Base-by-base conservation (phyloP, 1,284 basidiomycete species). In the Tilletia caries region DNA sequence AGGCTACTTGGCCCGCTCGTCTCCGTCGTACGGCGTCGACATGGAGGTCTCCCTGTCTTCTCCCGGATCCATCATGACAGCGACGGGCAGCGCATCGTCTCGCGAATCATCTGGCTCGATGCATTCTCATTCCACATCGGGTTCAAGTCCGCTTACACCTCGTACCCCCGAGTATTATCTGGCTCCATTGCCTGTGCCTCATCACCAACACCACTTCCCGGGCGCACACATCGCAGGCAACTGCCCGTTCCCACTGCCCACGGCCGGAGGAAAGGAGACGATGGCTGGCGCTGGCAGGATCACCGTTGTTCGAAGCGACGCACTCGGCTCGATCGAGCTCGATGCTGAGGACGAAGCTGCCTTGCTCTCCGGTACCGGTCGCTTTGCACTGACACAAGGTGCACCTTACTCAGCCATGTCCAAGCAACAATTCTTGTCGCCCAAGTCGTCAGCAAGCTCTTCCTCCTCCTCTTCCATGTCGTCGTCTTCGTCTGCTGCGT, bases 21-120 rank as follows among this genome's bases (percentile, higher is more conserved):
- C 37, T 6, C 25, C n/a, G 52, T 23, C 52, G 15, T 54, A 54
- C 33, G 58, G 58, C 20, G 58, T 34, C 18, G 58, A 62, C 13
- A 62, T 62, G 58, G 58, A 62, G 32, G 32, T 62, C 29, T 62
- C 58, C 5, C 18, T 62, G 15, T 62, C 58, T 23, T 62, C 58
- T 5, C 58, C 58, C 18, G 58, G 58, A 25, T 62, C 58, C 3
- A 37, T 62, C 58, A 34, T 62, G 32, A 62, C 58, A 25, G 20
- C 27, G 2, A 37, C 32, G 13, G 32, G 58, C 32, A 62, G 58
- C 32, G 34, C 58, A 27, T 54, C 52, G 10, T 62, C 58, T 34
- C 58, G 58, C 15, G 58, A 62, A 34, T 62, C 58, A 2, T 62
- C 15, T 37, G 58, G 58, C 29, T 62, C 58, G 12, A 34, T 29